Evolutionary conservation across 1,284 basidiomycete genomes (phyloP).

Genomic region (Ustilago bromivora): DNA sequence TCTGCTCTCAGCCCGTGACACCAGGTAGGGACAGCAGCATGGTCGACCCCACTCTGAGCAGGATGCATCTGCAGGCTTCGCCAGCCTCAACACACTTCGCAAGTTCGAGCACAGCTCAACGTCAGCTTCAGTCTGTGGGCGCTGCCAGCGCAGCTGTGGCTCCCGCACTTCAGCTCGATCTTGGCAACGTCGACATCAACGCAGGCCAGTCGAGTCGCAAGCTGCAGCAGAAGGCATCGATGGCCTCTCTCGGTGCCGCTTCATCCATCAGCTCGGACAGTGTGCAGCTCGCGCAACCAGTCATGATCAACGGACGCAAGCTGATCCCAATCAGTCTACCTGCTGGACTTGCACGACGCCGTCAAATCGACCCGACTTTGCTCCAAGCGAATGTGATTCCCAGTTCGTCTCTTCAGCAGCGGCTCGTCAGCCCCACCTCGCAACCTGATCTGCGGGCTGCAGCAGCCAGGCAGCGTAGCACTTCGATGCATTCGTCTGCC

Average conservation of each 20-base stretch:
- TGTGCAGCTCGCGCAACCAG: slow-evolving; percentile 27
- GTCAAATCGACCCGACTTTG: slow-evolving; percentile 32
- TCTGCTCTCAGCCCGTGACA: slow-evolving; percentile 33
- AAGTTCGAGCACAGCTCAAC: slow-evolving; percentile 4
- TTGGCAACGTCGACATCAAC: slow-evolving; percentile 1
- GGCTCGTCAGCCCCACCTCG: neutral
- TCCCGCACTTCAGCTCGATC: slow-evolving; percentile 24
- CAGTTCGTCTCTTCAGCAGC: neutral
- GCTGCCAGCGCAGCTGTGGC: neutral
- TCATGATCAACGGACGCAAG: slow-evolving; percentile 42
- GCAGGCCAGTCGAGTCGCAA: neutral
- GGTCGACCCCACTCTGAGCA: neutral
- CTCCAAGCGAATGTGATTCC: slow-evolving; percentile 24
- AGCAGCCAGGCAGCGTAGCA: slow-evolving; percentile 17
- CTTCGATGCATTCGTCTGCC: slow-evolving; percentile 24
- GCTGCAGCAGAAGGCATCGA: slow-evolving; percentile 35
- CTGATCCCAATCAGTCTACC: slow-evolving; percentile 48
- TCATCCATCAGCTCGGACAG: slow-evolving; percentile 35
- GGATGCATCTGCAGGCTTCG: slow-evolving; percentile 26
- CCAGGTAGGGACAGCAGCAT: slow-evolving; percentile 11
- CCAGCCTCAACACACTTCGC: slow-evolving; percentile 27
- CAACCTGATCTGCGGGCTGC: neutral
- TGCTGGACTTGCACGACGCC: slow-evolving; percentile 28
- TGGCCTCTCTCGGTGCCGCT: slow-evolving; percentile 19
- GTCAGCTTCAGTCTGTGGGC: slow-evolving; percentile 15